Evolutionary conservation across 345 rosid species (phyloP).

Genomic region (Reutealis trisperma): DNA sequence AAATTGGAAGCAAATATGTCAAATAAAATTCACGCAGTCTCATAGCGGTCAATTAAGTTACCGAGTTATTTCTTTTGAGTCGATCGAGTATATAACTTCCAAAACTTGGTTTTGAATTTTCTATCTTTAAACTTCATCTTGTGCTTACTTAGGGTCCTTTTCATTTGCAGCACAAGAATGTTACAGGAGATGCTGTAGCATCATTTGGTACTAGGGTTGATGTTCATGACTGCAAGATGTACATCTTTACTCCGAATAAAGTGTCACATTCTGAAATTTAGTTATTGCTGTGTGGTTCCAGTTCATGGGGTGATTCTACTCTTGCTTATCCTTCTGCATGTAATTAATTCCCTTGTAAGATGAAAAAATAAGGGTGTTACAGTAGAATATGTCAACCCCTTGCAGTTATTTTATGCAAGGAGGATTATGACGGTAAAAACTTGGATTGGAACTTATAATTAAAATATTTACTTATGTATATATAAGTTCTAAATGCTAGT

Average conservation of each 20-base stretch:
- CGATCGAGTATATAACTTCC: background rate
- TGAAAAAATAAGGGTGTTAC: background rate
- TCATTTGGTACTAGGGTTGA: conserved; percentile 65
- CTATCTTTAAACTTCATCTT: background rate
- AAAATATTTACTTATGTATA: background rate
- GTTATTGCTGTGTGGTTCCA: conserved; percentile 13
- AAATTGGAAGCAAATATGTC: background rate
- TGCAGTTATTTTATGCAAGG: background rate
- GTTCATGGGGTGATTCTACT: conserved; percentile 6
- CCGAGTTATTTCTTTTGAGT: background rate
- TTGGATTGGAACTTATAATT: background rate
- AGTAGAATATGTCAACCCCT: background rate
- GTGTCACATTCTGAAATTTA: conserved; percentile 39
- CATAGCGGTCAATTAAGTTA: background rate
- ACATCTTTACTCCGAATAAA: conserved; percentile 58
- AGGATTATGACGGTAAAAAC: background rate
- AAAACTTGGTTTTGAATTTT: background rate
- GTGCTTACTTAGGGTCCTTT: background rate
- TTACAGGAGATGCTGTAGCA: conserved; percentile 45
- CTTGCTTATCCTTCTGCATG: background rate
- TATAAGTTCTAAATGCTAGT: too few relatives aligned
- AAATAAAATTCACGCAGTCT: too few relatives aligned
- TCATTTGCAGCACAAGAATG: conserved; percentile 54
- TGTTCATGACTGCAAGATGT: conserved; percentile 68
- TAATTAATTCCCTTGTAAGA: background rate